Percentiles rank a stretch among this genome's conserved stretches.
phyloP scores from a whole-genome alignment of 176 grass and related monocot genomes.

The Juncus inflexus region DNA sequence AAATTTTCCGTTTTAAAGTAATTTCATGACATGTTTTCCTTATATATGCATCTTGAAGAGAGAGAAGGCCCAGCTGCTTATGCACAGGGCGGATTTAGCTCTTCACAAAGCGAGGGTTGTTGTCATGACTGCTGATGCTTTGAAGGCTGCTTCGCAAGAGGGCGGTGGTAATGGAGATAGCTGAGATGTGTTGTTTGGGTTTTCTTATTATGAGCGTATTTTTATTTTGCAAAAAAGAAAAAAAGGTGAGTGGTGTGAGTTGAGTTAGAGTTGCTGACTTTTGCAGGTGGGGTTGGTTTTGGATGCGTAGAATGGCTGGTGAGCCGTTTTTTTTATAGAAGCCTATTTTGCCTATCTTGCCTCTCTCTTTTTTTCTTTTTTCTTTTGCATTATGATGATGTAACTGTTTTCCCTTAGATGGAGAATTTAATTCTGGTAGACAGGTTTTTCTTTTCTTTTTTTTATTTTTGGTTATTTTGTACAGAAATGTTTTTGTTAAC shows the following conservation, averaged over 20 bases:
- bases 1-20: no score
- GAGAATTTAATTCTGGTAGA: conserved; percentile 43
- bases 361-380: conserved; percentile 17
- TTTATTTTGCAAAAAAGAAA: no score
- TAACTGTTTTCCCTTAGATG: conserved; percentile 28
- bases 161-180: conserved; percentile 37
- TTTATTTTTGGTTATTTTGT: conserved; percentile 41
- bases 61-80: conserved; percentile 70
- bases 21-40: no score
- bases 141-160: conserved; percentile 53
- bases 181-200: background rate
- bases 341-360: conserved; percentile 3
- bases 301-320: conserved; percentile 21
- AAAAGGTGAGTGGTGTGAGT: background rate
- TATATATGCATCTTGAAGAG: no score
- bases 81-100: conserved; percentile 81
- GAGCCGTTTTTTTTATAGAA: background rate
- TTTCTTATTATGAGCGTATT: conserved; percentile 10
- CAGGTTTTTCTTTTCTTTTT: conserved; percentile 21
- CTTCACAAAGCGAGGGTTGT: conserved; percentile 60
- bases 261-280: conserved; percentile 23
- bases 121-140: conserved; percentile 63
- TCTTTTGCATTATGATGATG: background rate
- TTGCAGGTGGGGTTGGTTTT: conserved; percentile 15
- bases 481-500: conserved; percentile 37